Percentiles rank a stretch among this genome's conserved stretches.
Conservation (phyloP, 148 eudicot genomes). For the Spergularia bocconei region DNA sequence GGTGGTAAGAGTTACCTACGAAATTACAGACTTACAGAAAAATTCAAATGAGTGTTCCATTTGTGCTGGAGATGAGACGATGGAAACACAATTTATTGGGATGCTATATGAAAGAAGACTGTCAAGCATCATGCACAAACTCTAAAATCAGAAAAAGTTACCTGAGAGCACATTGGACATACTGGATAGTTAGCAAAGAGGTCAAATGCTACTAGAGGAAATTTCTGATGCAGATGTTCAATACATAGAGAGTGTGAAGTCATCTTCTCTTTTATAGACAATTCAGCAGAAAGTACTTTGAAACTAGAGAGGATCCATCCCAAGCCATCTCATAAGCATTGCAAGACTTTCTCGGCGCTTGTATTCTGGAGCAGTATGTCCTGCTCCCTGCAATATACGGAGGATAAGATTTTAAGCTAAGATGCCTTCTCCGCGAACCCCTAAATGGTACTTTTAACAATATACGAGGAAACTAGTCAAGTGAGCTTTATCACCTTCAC, state of each 20-base stretch:
- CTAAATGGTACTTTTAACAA: background rate
- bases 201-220: too few species aligned
- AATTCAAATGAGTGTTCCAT: too few species aligned
- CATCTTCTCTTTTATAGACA: too few species aligned
- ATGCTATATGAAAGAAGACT: too few species aligned
- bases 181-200: background rate
- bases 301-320: conserved; percentile 27
- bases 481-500: conserved; percentile 9
- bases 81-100: too few species aligned
- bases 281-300: background rate
- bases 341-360: conserved; percentile 41
- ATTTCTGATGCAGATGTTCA: too few species aligned
- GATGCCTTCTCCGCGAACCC: background rate
- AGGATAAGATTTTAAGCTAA: background rate
- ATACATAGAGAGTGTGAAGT: too few species aligned
- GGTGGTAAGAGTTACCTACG: too few species aligned
- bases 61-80: too few species aligned
- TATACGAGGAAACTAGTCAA: background rate
- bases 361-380: conserved; percentile 54
- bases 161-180: background rate
- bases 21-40: too few species aligned
- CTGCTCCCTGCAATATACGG: conserved; percentile 40
- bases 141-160: background rate
- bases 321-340: conserved; percentile 47
- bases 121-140: too few species aligned